These are phyloP conservation scores for Vigna reflexopilosa DNA, from an alignment of 306 rosid genomes.

Conservation along the genomic window DNA sequence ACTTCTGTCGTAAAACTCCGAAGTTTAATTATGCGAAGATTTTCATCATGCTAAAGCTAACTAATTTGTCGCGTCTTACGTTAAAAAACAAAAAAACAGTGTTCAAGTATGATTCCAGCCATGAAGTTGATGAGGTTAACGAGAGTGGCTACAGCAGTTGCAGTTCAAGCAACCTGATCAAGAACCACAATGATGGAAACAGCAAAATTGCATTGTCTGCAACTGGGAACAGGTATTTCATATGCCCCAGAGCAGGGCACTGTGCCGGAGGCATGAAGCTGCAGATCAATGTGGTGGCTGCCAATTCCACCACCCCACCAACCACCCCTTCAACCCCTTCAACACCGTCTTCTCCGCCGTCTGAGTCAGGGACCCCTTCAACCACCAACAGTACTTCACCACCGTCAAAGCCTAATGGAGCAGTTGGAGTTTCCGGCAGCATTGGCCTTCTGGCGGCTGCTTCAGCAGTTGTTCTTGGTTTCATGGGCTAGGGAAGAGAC, in stretches of 20 bases:
- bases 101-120: conserved; percentile 57
- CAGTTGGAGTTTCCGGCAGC: conserved; percentile 29
- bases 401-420: conserved; percentile 46
- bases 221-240: conserved; percentile 56
- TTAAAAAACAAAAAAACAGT: conserved; percentile 45
- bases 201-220: conserved; percentile 44
- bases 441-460: conserved; percentile 51
- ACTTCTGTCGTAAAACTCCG: no score
- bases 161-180: conserved; percentile 44
- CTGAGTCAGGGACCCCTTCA: conserved; percentile 40
- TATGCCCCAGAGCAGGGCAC: conserved; percentile 62
- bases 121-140: conserved; percentile 54
- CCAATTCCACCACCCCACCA: conserved; percentile 43
- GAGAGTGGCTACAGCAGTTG: conserved; percentile 50
- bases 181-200: conserved; percentile 38
- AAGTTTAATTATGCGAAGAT: not conserved
- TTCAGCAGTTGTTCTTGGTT: conserved; percentile 44
- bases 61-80: not conserved
- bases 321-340: conserved; percentile 36
- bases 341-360: conserved; percentile 9
- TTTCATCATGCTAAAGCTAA: not conserved
- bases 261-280: conserved; percentile 72
- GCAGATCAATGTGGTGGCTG: conserved; percentile 52
- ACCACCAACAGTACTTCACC: conserved; percentile 44
- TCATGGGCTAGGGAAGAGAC: conserved; percentile 75